Evolutionary conservation across 371 early-diverging fungal genomes (phyloP), one percentile per base, ranked within the genome.

Genomic region (Mucor velutinosus): DNA sequence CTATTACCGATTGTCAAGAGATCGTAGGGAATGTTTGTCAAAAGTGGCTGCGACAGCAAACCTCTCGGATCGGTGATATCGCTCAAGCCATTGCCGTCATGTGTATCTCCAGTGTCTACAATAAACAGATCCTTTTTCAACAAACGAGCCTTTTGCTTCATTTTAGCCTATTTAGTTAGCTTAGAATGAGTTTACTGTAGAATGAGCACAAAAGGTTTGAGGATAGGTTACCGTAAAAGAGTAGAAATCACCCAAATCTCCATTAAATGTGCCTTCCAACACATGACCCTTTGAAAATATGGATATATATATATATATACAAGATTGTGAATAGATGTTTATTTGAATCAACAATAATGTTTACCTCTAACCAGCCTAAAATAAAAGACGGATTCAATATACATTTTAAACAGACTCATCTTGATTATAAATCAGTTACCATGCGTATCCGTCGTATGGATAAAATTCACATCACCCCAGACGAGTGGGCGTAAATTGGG

Each of bases 161-260:
- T 86, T 53, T 27, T 53, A 53, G 53, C 53, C 53, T 53, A 53
- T 53, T 25, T 27, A 14, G 53, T 25, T 53, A 53, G 53, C 21
- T 27, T 8, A 21, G 15, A 14, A 25, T 53, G 15, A 53, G 47
- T 78, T 70, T 19, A 62, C 25, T 74, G 75, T 27, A 14, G 4
- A 59, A 17, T 23, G 35, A 23, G n/a, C 12, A 65, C 12, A 60
- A 27, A 23, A 17, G 3, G 7, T 2, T 32, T 12, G 27, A 53
- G 11, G 25, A 32, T 14, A 35, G 47, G 66, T 63, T 74, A 67
- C 78, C 27, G 76, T 60, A 67, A 86, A 86, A 5, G 86, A 86
- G 53, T 84, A 81, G 71, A 86, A 84, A 61, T 86, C 86, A 32
- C 86, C 86, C 57, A 86, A 73, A 60, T 86, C 86, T 6, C 79